These are phyloP conservation scores for Orobanche coerulescens DNA, from an alignment of 257 asterid species.

Conservation along the genomic window DNA sequence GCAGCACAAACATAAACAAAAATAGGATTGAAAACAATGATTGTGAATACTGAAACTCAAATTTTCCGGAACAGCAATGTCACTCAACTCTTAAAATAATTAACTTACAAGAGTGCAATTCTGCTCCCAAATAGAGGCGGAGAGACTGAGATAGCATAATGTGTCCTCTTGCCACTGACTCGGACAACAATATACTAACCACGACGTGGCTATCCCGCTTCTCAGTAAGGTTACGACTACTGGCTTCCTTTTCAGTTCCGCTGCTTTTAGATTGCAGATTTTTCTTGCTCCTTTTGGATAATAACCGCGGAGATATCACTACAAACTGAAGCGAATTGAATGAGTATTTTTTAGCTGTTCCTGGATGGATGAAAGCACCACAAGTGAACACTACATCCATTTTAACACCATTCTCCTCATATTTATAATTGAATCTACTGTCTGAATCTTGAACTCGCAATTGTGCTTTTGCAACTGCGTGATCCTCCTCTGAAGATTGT, in stretches of 20 bases:
- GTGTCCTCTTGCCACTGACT: conserved; percentile 86
- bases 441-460: conserved; percentile 73
- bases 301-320: conserved; percentile 46
- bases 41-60: not conserved
- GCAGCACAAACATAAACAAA: conserved; percentile 12
- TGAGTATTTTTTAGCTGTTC: conserved; percentile 59
- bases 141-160: conserved; percentile 76
- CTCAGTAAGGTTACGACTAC: conserved; percentile 30
- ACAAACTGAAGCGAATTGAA: conserved; percentile 57
- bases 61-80: not conserved
- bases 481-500: conserved; percentile 33
- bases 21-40: not conserved
- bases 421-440: conserved; percentile 36
- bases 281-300: conserved; percentile 39
- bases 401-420: conserved; percentile 41
- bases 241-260: conserved; percentile 44
- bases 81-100: conserved; percentile 23
- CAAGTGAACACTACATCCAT: conserved; percentile 67
- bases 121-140: conserved; percentile 79
- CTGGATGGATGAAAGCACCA: conserved; percentile 75
- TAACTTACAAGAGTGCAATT: conserved; percentile 76
- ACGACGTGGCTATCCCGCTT: conserved; percentile 31
- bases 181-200: conserved; percentile 50
- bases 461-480: conserved; percentile 42
- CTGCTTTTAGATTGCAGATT: conserved; percentile 35